Evolutionary conservation across 805 yeast genomes (phyloP).

Genomic region (Jamesozyma rosinii): DNA sequence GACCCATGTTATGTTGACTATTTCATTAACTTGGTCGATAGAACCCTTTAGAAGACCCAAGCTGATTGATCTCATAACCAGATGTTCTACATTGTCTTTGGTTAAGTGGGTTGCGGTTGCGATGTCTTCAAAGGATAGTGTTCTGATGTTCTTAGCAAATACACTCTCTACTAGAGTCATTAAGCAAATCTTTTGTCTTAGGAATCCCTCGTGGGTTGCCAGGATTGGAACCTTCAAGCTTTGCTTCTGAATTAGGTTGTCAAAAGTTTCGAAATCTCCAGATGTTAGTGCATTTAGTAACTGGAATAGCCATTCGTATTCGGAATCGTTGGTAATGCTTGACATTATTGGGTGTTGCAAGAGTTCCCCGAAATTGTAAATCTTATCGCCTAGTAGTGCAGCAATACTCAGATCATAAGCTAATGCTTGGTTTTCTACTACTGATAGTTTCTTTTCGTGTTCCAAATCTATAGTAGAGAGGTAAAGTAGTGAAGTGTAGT

Average conservation of each 20-base stretch:
- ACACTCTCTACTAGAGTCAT: slow-evolving; percentile 86
- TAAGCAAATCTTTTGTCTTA: slow-evolving; percentile 83
- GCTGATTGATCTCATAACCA: slow-evolving; percentile 85
- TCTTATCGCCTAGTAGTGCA: slow-evolving; percentile 82
- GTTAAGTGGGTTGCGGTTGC: slow-evolving; percentile 57
- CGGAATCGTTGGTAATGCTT: slow-evolving; percentile 37
- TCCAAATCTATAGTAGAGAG: slow-evolving; percentile 59
- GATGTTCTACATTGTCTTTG: slow-evolving; percentile 67
- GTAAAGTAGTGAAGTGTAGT: slow-evolving; percentile 71
- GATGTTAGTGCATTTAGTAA: slow-evolving; percentile 62
- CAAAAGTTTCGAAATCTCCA: slow-evolving; percentile 67
- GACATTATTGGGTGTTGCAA: slow-evolving; percentile 77
- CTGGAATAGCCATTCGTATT: slow-evolving; percentile 61
- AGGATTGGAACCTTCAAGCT: slow-evolving; percentile 48
- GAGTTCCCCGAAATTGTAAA: slow-evolving; percentile 92
- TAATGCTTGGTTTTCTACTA: slow-evolving; percentile 37
- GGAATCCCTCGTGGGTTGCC: slow-evolving; percentile 48
- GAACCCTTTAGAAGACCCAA: slow-evolving; percentile 78
- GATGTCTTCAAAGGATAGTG: slow-evolving; percentile 63
- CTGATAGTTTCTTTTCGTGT: slow-evolving; percentile 5
- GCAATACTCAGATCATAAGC: slow-evolving; percentile 75
- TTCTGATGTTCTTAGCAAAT: slow-evolving; percentile 68
- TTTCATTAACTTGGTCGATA: slow-evolving; percentile 76
- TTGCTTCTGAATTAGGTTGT: slow-evolving; percentile 34
- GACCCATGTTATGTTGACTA: slow-evolving; percentile 82